Base-by-base conservation (phyloP, 345 rosid species). In the Salix viminalis region DNA sequence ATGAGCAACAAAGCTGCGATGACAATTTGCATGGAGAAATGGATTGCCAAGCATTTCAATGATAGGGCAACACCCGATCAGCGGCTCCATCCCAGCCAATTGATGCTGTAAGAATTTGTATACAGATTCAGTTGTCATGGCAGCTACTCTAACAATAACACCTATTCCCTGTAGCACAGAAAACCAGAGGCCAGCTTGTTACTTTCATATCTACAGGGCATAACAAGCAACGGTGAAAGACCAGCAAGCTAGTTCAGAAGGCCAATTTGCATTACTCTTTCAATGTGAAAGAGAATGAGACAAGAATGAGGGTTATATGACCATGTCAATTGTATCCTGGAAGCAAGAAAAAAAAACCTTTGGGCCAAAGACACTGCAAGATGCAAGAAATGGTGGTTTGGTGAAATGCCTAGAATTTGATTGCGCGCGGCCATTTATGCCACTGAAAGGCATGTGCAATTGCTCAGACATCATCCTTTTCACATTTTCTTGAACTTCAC, bases 291-390 rank as follows among this genome's bases (percentile, higher is more conserved):
- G 12, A 16, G 21, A 64, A 65, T 0, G 58, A 18, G 8, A 34
- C 18, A 50, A 24, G 67, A 11, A 23, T 21, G 14, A 16, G 1
- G 6, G 23, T 5, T 12, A 32, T 50, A 6, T 54, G 32, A 32
- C 42, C 65, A 71, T n/a, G 12, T 50, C 3, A 30, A 54, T 21
- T 41, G 24, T 2, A 32, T 44, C 37, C 19, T 32, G 50, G 15
- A 16, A 50, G 48, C 15, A 60, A 28, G 52, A 76, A 10, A 52
- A 41, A 24, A 42, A 24, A 85, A 90, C 99, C 97, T 93, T 84
- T 58, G 89, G 90, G 73, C 99, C 97, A 66, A 95, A 91, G 71
- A 67, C 70, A 69, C 98, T 93, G 81, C 98, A 90, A 21, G 97
- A 95, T 69, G 96, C 98, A 73, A 93, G 67, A 72, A 95, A 84